phyloP scores from a whole-genome alignment of 2,329 filamentous ascomycete species.

The Diaporthe sp. region DNA sequence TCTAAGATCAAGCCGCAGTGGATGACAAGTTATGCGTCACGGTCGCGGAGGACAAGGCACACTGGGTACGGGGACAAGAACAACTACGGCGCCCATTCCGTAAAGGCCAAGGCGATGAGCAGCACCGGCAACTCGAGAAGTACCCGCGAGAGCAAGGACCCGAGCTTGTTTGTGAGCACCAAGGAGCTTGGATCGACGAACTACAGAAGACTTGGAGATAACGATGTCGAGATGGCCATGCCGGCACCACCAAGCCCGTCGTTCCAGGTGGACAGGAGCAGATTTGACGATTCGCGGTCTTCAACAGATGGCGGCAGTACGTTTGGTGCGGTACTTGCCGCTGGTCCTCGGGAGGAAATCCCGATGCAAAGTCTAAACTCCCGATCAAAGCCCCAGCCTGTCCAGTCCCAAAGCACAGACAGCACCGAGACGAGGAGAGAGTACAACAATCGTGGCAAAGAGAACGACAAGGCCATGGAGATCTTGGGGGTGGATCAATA shows the following conservation, averaged over 20 bases:
- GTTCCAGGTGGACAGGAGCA: background rate
- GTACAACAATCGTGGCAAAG: background rate
- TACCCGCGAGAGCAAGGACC: slow-evolving; percentile 12
- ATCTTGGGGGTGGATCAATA: slow-evolving; percentile 18
- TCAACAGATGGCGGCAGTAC: background rate
- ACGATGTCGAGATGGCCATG: slow-evolving; percentile 32
- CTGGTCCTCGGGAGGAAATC: background rate
- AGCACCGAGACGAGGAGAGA: background rate
- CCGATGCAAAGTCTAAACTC: slow-evolving; percentile 22
- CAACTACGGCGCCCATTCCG: slow-evolving; percentile 10
- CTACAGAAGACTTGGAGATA: slow-evolving; percentile 27
- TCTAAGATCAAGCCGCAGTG: slow-evolving; percentile 40
- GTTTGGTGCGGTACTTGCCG: background rate
- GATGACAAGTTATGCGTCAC: slow-evolving; percentile 31
- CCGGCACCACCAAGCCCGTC: slow-evolving; percentile 6
- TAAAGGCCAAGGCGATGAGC: slow-evolving; percentile 8
- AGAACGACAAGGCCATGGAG: slow-evolving; percentile 28
- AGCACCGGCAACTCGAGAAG: background rate
- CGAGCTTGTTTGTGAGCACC: slow-evolving; percentile 1
- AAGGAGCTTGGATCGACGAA: slow-evolving; percentile 27
- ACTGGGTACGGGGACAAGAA: background rate
- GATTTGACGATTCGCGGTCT: background rate
- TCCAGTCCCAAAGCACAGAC: background rate
- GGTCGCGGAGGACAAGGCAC: background rate
- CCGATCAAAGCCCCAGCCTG: background rate